These are phyloP conservation scores for Candida railenensis DNA, from an alignment of 805 yeast genomes.

Conservation along the genomic window DNA sequence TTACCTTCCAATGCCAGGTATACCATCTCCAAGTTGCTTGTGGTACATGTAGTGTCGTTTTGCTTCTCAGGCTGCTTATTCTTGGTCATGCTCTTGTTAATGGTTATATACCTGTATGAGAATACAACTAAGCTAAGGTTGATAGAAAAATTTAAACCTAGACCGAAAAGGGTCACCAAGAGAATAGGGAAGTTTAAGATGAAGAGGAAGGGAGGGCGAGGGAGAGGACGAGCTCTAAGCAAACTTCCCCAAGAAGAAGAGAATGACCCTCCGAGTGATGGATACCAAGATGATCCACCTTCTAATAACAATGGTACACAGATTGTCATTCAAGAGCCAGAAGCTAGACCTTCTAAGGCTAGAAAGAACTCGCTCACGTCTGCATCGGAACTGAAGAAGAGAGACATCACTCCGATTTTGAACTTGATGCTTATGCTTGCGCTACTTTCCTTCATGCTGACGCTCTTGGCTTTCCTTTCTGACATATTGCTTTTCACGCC, in stretches of 20 bases:
- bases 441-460: constrained; percentile 64
- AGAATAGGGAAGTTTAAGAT: not conserved
- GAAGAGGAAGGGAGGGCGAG: not conserved
- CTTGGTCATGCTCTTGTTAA: constrained; percentile 13
- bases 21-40: constrained; percentile 38
- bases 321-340: not conserved
- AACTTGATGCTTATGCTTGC: constrained; percentile 57
- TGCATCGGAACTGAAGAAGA: constrained; percentile 1
- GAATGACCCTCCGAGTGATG: not conserved
- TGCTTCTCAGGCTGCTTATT: constrained; percentile 24
- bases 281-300: not conserved
- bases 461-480: constrained; percentile 73
- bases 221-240: not conserved
- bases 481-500: constrained; percentile 80
- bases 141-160: constrained; percentile 1
- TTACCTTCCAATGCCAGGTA: constrained; percentile 42
- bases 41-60: constrained; percentile 42
- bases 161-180: not conserved
- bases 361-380: not conserved
- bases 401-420: constrained; percentile 35
- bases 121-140: constrained; percentile 2
- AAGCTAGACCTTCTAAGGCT: not conserved
- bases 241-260: not conserved
- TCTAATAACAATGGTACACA: not conserved
- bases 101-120: constrained; percentile 6